Base-by-base conservation (phyloP, 2,329 filamentous ascomycete species). In the Ophiocordyceps sinensis region DNA sequence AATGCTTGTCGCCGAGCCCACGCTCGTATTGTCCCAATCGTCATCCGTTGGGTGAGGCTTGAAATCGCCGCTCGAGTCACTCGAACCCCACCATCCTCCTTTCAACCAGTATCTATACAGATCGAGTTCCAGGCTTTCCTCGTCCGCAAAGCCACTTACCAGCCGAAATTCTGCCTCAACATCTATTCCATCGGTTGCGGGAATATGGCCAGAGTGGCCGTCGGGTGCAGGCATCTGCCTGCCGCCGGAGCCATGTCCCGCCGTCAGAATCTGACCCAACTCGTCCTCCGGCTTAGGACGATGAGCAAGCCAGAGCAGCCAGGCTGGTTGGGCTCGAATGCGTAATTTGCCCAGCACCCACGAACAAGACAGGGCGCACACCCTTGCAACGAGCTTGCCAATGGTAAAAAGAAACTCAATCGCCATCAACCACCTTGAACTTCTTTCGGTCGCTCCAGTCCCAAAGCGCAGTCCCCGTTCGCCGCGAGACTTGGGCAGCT, bases 61-160 rank as follows among this genome's bases (percentile, higher is more conserved):
- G 57, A 88, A 96, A 46, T 89, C 82, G 26, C 83, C 84, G 53
- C 85, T 94, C 5, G 70, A 69, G 56, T 96, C 89, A 28, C 79
- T 69, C 14, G 80, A 79, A 1, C 89, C 88, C 79, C 86, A 95
- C 65, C 84, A 84, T 8, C 85, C 86, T 17, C 85, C 86, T 41
- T 71, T 68, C 40, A 82, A 77, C 83, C 86, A 96, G 75, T 88
- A 91, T 28, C 69, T 68, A 57, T 95, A 96, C 2, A 95, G 64
- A 44, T 77, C 79, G 2, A 72, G 70, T 47, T 89, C 82, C 3
- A 95, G 66, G 32, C 75, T 73, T 26, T 73, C 71, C 50, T 91
- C 83, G 34, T 77, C 53, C 53, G 61, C 55, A 41, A 56, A 53
- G 12, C 49, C 49, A 7, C 57, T 42, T 38, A 77, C 69, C 41